Conservation (phyloP, 2,329 filamentous ascomycete species). For the Colletotrichum acutatum region DNA sequence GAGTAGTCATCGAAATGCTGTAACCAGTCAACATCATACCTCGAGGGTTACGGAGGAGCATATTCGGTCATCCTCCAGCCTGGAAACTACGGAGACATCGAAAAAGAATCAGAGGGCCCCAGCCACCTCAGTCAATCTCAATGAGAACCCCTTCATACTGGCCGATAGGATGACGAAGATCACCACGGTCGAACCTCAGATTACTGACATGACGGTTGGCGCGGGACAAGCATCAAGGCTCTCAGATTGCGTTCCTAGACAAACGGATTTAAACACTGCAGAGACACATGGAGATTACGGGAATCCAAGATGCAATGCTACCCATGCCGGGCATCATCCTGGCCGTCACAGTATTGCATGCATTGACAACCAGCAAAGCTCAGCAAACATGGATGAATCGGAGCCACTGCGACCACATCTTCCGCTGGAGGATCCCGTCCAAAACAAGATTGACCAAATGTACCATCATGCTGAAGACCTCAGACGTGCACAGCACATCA, state of each 20-base stretch:
- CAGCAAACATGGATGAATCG: constrained; percentile 17
- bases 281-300: constrained; percentile 40
- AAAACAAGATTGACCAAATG: constrained; percentile 43
- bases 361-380: constrained; percentile 34
- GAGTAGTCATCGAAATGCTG: background rate
- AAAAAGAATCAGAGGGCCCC: constrained; percentile 19
- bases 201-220: constrained; percentile 36
- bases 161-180: constrained; percentile 42
- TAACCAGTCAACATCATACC: background rate
- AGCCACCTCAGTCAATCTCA: constrained; percentile 36
- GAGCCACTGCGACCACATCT: background rate
- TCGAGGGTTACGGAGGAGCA: background rate
- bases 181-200: constrained; percentile 37
- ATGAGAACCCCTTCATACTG: constrained; percentile 47
- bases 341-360: constrained; percentile 48
- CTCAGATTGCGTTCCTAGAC: constrained; percentile 45
- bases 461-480: constrained; percentile 48
- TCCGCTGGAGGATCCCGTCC: constrained; percentile 25
- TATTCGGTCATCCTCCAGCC: background rate
- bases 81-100: background rate
- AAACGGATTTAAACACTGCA: constrained; percentile 32
- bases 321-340: constrained; percentile 40
- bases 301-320: constrained; percentile 42
- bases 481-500: constrained; percentile 46
- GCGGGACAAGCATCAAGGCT: constrained; percentile 37